These are phyloP conservation scores for Diaporthe citri DNA, from an alignment of 2,329 filamentous ascomycete species.

Conservation along the genomic window DNA sequence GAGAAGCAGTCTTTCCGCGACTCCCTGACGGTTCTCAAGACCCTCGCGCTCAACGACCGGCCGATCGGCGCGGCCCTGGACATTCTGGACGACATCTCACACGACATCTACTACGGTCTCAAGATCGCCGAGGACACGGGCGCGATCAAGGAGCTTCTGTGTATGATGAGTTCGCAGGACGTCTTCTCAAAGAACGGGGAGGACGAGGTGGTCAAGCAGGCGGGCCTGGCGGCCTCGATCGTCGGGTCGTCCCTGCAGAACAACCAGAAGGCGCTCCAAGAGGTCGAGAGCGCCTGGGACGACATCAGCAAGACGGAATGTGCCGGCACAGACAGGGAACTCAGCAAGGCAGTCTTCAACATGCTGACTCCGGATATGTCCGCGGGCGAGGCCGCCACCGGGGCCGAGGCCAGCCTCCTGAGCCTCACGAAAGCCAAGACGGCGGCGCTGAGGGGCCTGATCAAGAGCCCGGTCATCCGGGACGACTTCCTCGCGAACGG, in stretches of 20 bases:
- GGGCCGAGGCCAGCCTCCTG: constrained; percentile 35
- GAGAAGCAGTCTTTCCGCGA: constrained; percentile 58
- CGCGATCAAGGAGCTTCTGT: constrained; percentile 67
- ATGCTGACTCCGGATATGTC: constrained; percentile 47
- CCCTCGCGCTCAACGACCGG: constrained; percentile 43
- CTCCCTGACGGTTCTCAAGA: constrained; percentile 64
- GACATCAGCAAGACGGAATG: constrained; percentile 56
- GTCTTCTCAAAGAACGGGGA: constrained; percentile 41
- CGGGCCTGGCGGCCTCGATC: constrained; percentile 67
- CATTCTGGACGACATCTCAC: constrained; percentile 72
- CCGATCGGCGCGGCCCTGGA: constrained; percentile 65
- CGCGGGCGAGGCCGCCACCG: constrained; percentile 42
- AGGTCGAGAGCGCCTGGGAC: constrained; percentile 63
- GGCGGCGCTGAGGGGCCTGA: constrained; percentile 66
- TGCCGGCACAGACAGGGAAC: constrained; percentile 42
- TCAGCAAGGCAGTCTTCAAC: constrained; percentile 58
- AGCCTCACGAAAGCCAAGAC: constrained; percentile 55
- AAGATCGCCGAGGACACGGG: constrained; percentile 70
- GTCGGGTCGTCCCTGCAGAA: constrained; percentile 72
- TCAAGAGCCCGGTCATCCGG: constrained; percentile 66
- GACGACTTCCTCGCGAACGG: constrained; percentile 65
- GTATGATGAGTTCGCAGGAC: constrained; percentile 60
- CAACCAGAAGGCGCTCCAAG: constrained; percentile 71
- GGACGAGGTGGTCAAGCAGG: constrained; percentile 46
- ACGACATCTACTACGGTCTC: constrained; percentile 78